phyloP scores from a whole-genome alignment of 768 basidiomycete genomes.

The Boletus subcaerulescens region DNA sequence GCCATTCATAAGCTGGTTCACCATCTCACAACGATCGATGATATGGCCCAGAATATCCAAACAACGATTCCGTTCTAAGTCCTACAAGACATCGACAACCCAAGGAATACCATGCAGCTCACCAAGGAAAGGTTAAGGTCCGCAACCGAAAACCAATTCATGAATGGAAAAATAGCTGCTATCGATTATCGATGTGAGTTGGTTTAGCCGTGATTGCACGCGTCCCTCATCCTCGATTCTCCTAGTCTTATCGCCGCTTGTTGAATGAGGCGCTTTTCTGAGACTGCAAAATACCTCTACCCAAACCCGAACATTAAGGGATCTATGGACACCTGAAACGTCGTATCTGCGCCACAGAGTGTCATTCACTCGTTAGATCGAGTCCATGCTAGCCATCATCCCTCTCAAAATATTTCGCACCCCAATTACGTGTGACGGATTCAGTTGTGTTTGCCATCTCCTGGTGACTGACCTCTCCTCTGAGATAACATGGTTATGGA shows the following conservation, averaged over 20 bases:
- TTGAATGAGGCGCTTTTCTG: conserved; percentile 77
- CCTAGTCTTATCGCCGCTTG: conserved; percentile 64
- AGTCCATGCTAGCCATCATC: background rate
- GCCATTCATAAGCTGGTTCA: conserved; percentile 39
- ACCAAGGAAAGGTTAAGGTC: conserved; percentile 73
- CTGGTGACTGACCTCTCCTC: conserved; percentile 1
- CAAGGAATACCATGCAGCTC: conserved; percentile 77
- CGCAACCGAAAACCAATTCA: conserved; percentile 87
- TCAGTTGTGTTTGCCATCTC: conserved; percentile 1
- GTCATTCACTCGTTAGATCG: background rate
- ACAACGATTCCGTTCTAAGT: conserved; percentile 79
- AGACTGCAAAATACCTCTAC: conserved; percentile 33
- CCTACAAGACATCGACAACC: conserved; percentile 73
- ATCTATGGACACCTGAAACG: conserved; percentile 1
- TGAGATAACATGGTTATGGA: conserved; percentile 14
- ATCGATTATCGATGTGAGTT: conserved; percentile 63
- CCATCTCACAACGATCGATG: conserved; percentile 65
- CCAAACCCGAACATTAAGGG: conserved; percentile 12
- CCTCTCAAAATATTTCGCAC: background rate
- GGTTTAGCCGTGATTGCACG: background rate
- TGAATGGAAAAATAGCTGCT: conserved; percentile 81
- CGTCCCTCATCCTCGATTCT: conserved; percentile 1
- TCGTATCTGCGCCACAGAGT: background rate
- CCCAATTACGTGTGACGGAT: conserved; percentile 7
- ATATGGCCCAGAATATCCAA: conserved; percentile 57